These are phyloP conservation scores for Coprinopsis marcescibilis DNA, from an alignment of 768 basidiomycete genomes.

Conservation along the genomic window DNA sequence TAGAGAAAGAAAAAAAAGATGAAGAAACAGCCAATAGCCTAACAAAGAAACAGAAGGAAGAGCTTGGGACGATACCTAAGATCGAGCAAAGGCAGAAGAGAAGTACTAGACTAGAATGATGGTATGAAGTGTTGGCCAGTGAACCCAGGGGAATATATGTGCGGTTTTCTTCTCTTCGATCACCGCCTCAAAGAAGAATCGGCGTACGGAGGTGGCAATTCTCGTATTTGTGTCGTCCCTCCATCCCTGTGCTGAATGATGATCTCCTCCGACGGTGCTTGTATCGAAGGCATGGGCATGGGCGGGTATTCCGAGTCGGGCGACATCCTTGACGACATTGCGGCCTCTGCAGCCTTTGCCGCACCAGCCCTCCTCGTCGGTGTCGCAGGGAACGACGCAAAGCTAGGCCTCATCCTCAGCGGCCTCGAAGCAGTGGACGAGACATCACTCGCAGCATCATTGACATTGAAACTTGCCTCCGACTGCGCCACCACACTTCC, in stretches of 20 bases:
- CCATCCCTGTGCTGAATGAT: conserved; percentile 37
- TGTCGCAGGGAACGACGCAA: conserved; percentile 13
- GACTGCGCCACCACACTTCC: not conserved
- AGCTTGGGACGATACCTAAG: no score
- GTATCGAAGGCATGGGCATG: conserved; percentile 8
- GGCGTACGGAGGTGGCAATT: conserved; percentile 35
- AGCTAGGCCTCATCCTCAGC: conserved; percentile 5
- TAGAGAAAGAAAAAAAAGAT: no score
- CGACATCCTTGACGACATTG: not conserved
- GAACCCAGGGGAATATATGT: not conserved
- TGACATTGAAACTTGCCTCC: not conserved
- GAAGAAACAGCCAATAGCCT: no score
- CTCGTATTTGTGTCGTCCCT: conserved; percentile 25
- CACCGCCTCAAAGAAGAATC: no score
- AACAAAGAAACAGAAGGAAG: no score
- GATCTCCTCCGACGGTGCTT: conserved; percentile 22
- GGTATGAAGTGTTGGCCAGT: no score
- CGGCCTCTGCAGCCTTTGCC: conserved; percentile 18
- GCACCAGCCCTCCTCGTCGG: conserved; percentile 9
- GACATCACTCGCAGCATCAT: not conserved
- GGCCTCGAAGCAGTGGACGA: conserved; percentile 1
- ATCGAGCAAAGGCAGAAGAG: no score
- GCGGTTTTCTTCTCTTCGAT: not conserved
- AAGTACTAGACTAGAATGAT: no score
- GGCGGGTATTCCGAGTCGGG: conserved; percentile 8